These are phyloP conservation scores for Pelagomonas calceolata DNA, from an alignment of 108 stramenopile genomes.

Conservation along the genomic window DNA sequence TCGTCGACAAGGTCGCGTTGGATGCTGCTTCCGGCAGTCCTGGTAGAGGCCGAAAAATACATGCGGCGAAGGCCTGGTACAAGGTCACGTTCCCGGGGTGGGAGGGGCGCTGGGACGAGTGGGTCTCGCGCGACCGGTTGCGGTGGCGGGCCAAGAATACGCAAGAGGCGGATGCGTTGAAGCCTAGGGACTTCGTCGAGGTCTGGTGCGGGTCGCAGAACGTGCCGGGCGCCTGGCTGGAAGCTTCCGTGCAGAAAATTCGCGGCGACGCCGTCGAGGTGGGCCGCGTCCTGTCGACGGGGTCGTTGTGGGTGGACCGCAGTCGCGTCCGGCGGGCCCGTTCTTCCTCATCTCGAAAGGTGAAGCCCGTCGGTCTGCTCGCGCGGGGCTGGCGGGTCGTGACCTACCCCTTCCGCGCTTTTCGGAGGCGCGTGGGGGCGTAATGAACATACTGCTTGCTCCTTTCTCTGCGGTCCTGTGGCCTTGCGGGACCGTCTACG, in stretches of 20 bases:
- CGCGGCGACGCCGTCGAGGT: too few species aligned
- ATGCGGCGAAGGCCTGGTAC: conserved; percentile 11
- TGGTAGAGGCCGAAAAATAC: not conserved
- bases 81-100: conserved; percentile 41
- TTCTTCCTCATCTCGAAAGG: too few species aligned
- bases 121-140: conserved; percentile 33
- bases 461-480: too few species aligned
- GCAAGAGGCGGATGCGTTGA: not conserved
- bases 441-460: too few species aligned
- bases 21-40: not conserved
- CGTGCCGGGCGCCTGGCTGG: conserved; percentile 41
- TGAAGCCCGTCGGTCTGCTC: too few species aligned
- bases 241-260: conserved; percentile 3
- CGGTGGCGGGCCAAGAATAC: conserved; percentile 15
- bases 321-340: too few species aligned
- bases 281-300: too few species aligned
- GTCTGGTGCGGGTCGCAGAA: conserved; percentile 36
- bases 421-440: too few species aligned
- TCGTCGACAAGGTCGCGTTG: conserved; percentile 24
- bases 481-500: too few species aligned
- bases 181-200: conserved; percentile 24
- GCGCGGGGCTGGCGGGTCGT: too few species aligned
- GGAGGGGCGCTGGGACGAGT: conserved; percentile 39
- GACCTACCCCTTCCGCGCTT: too few species aligned
- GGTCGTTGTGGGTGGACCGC: too few species aligned